phyloP scores from a whole-genome alignment of 805 yeast genomes.

The Pichia nanzhaoensis region DNA sequence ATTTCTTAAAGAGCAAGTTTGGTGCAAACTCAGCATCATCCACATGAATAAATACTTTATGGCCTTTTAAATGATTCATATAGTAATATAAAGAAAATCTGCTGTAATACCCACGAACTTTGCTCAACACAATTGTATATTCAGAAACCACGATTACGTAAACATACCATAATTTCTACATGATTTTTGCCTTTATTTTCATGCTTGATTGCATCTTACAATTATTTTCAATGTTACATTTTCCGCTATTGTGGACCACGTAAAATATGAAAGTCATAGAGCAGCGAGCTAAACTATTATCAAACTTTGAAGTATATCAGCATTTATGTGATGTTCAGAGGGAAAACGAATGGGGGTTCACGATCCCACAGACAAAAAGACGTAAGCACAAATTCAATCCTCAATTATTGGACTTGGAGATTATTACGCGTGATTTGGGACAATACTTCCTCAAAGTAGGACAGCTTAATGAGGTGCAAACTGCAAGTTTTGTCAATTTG shows the following conservation, averaged over 20 bases:
- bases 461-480: slow-evolving; percentile 27
- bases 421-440: slow-evolving; percentile 41
- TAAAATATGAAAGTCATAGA: slow-evolving; percentile 40
- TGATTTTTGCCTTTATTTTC: no score
- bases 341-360: slow-evolving; percentile 41
- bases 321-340: slow-evolving; percentile 45
- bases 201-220: no score
- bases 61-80: background rate
- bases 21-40: background rate
- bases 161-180: no score
- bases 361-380: slow-evolving; percentile 20
- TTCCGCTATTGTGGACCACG: no score
- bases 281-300: slow-evolving; percentile 50
- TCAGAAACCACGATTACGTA: no score
- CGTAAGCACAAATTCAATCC: slow-evolving; percentile 27
- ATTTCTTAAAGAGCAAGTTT: slow-evolving; percentile 5
- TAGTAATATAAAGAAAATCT: no score
- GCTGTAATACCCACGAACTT: no score
- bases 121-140: no score
- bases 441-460: slow-evolving; percentile 34
- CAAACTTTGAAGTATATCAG: slow-evolving; percentile 58
- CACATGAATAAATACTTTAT: background rate
- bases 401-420: slow-evolving; percentile 41
- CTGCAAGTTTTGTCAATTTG: slow-evolving; percentile 26
- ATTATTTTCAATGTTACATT: no score